Evolutionary conservation across 257 asterid genomes (phyloP).

Genomic region (Gynochthodes officinalis): DNA sequence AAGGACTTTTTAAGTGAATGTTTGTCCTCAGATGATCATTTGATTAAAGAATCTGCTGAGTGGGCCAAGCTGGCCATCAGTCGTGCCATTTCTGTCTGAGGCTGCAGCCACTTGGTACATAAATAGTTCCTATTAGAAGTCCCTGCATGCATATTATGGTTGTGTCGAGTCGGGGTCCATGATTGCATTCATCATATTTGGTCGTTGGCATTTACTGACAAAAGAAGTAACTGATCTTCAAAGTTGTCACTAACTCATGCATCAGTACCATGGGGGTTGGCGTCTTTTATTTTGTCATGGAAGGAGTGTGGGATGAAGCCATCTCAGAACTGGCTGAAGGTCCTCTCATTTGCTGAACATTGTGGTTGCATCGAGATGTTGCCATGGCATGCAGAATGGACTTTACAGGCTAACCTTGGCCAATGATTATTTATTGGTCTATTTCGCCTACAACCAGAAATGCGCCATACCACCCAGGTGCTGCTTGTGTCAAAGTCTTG

Average conservation of each 20-base stretch:
- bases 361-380: constrained; percentile 17
- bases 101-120: constrained; percentile 37
- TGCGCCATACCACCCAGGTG: constrained; percentile 22
- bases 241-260: constrained; percentile 72
- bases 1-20: constrained; percentile 80
- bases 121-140: constrained; percentile 32
- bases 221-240: constrained; percentile 45
- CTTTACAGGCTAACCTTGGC: constrained; percentile 19
- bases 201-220: constrained; percentile 64
- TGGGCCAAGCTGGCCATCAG: constrained; percentile 92
- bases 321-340: constrained; percentile 23
- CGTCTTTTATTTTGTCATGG: constrained; percentile 32
- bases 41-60: constrained; percentile 91
- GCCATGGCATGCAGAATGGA: constrained; percentile 29
- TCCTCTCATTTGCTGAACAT: constrained; percentile 11
- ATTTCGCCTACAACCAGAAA: constrained; percentile 19
- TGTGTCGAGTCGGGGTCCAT: constrained; percentile 65
- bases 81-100: constrained; percentile 88
- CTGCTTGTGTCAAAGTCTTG: constrained; percentile 28
- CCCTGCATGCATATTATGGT: constrained; percentile 90
- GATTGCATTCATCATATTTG: constrained; percentile 52
- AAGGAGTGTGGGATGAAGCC: constrained; percentile 24
- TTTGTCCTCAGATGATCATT: constrained; percentile 81
- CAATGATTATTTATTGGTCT: constrained; percentile 24
- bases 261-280: constrained; percentile 54